Conservation (phyloP, 1,139 yeast genomes). For the Geotrichum europaeum region DNA sequence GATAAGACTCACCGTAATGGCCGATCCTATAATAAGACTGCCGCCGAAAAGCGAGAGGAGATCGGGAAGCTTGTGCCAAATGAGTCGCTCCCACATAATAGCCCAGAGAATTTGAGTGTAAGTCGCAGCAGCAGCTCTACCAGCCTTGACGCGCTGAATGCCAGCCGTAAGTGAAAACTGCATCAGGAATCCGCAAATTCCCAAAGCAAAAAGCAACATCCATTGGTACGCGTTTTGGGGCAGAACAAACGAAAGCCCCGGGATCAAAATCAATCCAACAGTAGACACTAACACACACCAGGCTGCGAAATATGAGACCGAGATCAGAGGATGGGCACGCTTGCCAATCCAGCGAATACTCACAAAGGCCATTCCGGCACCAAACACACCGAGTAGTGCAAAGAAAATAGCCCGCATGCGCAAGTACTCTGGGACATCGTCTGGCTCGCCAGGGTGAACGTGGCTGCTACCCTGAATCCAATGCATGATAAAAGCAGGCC, state of each 20-base stretch:
- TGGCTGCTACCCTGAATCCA: constrained; percentile 11
- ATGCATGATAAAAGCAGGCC: constrained; percentile 63
- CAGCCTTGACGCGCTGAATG: constrained; percentile 73
- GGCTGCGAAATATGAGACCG: constrained; percentile 71
- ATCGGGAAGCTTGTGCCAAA: constrained; percentile 73
- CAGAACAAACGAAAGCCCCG: constrained; percentile 50
- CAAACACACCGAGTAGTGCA: constrained; percentile 64
- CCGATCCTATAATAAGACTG: constrained; percentile 58
- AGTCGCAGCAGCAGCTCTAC: constrained; percentile 66
- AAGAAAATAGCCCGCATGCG: constrained; percentile 49
- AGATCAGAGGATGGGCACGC: constrained; percentile 70
- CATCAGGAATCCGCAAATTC: constrained; percentile 74
- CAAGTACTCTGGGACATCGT: constrained; percentile 16
- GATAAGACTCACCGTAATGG: constrained; percentile 42
- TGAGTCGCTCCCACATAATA: constrained; percentile 62
- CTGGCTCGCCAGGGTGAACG: constrained; percentile 8
- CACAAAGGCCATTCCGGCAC: constrained; percentile 67
- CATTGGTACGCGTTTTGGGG: constrained; percentile 62
- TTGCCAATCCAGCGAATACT: constrained; percentile 69
- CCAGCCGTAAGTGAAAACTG: constrained; percentile 79
- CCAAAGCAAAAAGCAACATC: constrained; percentile 55
- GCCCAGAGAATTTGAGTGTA: constrained; percentile 78
- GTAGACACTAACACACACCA: constrained; percentile 53
- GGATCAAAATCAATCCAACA: constrained; percentile 49
- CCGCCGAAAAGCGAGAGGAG: constrained; percentile 65